Evolutionary conservation across 306 rosid genomes (phyloP).

Genomic region (Rosa chinensis): DNA sequence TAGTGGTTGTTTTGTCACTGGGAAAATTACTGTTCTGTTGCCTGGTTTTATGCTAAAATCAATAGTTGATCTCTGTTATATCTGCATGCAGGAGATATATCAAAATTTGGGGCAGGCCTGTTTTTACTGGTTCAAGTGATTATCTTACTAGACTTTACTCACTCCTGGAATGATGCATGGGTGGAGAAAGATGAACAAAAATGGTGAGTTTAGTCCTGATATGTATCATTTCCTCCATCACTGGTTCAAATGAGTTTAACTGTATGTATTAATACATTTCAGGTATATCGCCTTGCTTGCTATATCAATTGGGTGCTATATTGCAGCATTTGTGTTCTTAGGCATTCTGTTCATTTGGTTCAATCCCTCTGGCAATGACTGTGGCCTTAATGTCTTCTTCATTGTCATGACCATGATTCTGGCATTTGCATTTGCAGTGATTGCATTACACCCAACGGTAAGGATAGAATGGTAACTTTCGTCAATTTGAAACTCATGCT

Average conservation of each 20-base stretch:
- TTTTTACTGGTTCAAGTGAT: constrained; percentile 91
- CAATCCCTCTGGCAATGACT: constrained; percentile 87
- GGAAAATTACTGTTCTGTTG: background rate
- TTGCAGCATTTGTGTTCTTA: constrained; percentile 61
- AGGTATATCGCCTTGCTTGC: constrained; percentile 94
- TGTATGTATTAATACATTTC: background rate
- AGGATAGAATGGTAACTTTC: constrained; percentile 14
- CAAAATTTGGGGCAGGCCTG: constrained; percentile 92
- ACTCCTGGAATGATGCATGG: constrained; percentile 96
- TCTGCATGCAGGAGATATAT: constrained; percentile 55
- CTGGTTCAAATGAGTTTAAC: constrained; percentile 25
- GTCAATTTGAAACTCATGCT: background rate
- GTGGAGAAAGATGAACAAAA: constrained; percentile 90
- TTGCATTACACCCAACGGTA: constrained; percentile 85
- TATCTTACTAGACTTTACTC: constrained; percentile 79
- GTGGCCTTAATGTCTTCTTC: constrained; percentile 91
- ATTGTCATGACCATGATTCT: constrained; percentile 88
- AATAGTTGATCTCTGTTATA: background rate
- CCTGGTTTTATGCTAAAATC: constrained; percentile 13
- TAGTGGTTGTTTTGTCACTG: constrained; percentile 2
- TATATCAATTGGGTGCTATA: constrained; percentile 77
- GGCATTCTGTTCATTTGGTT: constrained; percentile 97
- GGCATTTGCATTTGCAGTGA: constrained; percentile 61
- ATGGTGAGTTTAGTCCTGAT: constrained; percentile 54
- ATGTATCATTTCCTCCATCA: background rate